Conservation (phyloP, 177 flowering plant genomes). For the Vitis hybrid region DNA sequence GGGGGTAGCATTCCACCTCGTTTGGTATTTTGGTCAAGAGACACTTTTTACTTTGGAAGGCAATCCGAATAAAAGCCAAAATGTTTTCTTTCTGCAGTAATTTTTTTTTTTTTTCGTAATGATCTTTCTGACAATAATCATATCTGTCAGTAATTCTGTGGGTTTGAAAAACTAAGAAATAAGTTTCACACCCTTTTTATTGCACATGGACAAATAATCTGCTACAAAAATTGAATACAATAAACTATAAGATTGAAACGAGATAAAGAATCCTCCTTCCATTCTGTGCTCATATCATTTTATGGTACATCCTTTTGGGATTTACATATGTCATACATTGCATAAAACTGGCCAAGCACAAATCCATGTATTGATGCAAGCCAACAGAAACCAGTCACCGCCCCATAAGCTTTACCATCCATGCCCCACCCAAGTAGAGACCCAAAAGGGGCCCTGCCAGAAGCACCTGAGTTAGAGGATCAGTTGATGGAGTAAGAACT, state of each 20-base stretch:
- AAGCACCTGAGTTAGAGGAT: slow-evolving; percentile 89
- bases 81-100: too few species aligned
- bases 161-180: neutral
- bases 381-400: slow-evolving; percentile 32
- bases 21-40: too few species aligned
- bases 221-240: neutral
- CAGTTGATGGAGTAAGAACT: slow-evolving; percentile 92
- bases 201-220: neutral
- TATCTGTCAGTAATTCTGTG: neutral
- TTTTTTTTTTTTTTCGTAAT: neutral
- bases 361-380: too few species aligned
- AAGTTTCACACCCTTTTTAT: neutral
- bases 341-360: too few species aligned
- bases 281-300: neutral
- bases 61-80: too few species aligned
- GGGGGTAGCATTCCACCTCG: too few species aligned
- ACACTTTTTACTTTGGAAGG: too few species aligned
- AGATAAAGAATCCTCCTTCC: neutral
- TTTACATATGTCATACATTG: slow-evolving; percentile 7
- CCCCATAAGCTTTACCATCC: slow-evolving; percentile 77
- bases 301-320: slow-evolving; percentile 5
- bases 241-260: neutral
- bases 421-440: slow-evolving; percentile 95
- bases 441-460: slow-evolving; percentile 91
- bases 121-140: neutral